These are phyloP conservation scores for Daucus carota DNA, from an alignment of 129 eudicot genomes.

Conservation along the genomic window DH1_v3.0 NC_030384.2:49506501-49507000, in stretches of 20 bases:
- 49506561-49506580: too few relatives aligned
- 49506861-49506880: not conserved
- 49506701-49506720: constrained; percentile 49
- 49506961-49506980: constrained; percentile 47
- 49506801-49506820: constrained; percentile 9
- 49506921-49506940: constrained; percentile 44
- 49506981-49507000: constrained; percentile 54
- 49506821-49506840: constrained; percentile 10
- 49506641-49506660: constrained; percentile 51
- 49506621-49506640: constrained; percentile 60
- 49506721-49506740: constrained; percentile 44
- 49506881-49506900: constrained; percentile 30
- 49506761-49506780: constrained; percentile 70
- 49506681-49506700: constrained; percentile 59
- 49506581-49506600: not conserved
- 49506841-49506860: not conserved
- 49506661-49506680: constrained; percentile 52
- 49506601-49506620: constrained; percentile 12
- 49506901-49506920: constrained; percentile 52
- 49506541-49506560: not conserved
- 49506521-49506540: not conserved
- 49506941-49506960: constrained; percentile 51
- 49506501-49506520: not conserved
- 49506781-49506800: constrained; percentile 61
- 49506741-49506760: constrained; percentile 59